Evolutionary conservation across 306 rosid genomes (phyloP), one percentile per base, ranked within the genome.

Genomic region (Gillenia trifoliata): DNA sequence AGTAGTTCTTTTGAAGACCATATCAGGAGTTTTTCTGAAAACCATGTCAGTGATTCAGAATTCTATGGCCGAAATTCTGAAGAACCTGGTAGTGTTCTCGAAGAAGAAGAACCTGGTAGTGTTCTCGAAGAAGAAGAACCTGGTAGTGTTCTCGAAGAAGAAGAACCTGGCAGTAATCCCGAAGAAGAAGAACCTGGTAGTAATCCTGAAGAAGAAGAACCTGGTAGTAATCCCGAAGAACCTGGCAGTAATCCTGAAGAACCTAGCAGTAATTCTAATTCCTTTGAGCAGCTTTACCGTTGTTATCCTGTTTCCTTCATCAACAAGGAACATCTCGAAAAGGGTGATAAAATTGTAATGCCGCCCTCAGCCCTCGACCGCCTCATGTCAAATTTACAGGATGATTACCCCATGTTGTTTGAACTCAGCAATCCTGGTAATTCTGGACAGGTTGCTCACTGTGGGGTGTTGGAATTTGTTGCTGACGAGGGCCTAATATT

Each of bases 381-480:
- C 55, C 77, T 72, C 0, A 2, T 43, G 19, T 71, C 66, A 1
- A 13, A 22, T 20, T 66, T n/a, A 36, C 8, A n/a, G 7, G 34
- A 72, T 4, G 45, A 38, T 12, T 72, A 30, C 8, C 82, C 77
- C 1, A 38, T 71, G 73, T 25, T 38, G 26, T 78, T 78, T 41
- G 59, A 72, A 22, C 55, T 78, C 12, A 19, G 20, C 15, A 11
- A 30, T 66, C 47, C 43, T 6, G 60, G 60, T 8, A 34, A 6
- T 19, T 13, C 36, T 10, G 25, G 41, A n/a, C 2, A 3, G 25
- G 59, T 64, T 3, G 31, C 73, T 12, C 73, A 54, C 28, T 78
- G 77, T 12, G 68, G 78, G 6, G 78, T 73, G n/a, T 41, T 52
- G 25, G 78, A 72, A 66, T 79, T 79, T 45, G 45, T 33, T 7